phyloP scores from a whole-genome alignment of 2,329 filamentous ascomycete genomes.

The Ambrosiella cleistominuta region DNA sequence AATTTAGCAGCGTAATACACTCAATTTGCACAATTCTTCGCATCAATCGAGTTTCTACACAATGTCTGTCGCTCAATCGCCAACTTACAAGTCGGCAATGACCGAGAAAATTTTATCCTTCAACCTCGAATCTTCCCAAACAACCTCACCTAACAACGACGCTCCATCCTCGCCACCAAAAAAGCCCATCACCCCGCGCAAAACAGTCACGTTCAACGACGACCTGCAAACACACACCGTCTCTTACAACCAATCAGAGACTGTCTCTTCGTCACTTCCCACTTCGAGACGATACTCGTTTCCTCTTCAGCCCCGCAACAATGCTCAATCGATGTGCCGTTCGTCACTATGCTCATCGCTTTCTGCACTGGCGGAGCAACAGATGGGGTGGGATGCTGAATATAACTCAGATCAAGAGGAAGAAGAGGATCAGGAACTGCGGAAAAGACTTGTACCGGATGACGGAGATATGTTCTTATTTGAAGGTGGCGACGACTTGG shows the following conservation, averaged over 20 bases:
- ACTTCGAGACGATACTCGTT: background rate
- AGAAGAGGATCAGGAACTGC: background rate
- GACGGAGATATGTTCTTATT: slow-evolving; percentile 30
- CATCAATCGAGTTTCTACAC: too few species aligned
- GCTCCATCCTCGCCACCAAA: background rate
- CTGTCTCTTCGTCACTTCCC: background rate
- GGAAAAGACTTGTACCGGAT: slow-evolving; percentile 4
- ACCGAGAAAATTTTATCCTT: background rate
- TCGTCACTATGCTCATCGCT: background rate
- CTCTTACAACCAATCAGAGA: background rate
- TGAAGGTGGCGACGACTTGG: slow-evolving; percentile 22
- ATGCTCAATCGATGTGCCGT: background rate
- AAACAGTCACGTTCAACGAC: slow-evolving; percentile 11
- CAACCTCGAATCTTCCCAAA: background rate
- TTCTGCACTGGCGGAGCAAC: background rate
- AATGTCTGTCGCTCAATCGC: too few species aligned
- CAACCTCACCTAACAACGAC: background rate
- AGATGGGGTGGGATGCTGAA: background rate
- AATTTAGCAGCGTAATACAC: too few species aligned
- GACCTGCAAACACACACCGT: slow-evolving; percentile 1
- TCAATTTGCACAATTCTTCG: too few species aligned
- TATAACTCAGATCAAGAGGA: background rate
- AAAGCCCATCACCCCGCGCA: slow-evolving; percentile 2
- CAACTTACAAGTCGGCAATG: too few species aligned
- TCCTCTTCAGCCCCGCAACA: background rate